A percentile compares a stretch with the other conserved stretches of the same genome.
These are phyloP conservation scores for Lachnellula hyalina DNA, from an alignment of 2,329 filamentous ascomycete genomes.

Conservation along the genomic window DNA sequence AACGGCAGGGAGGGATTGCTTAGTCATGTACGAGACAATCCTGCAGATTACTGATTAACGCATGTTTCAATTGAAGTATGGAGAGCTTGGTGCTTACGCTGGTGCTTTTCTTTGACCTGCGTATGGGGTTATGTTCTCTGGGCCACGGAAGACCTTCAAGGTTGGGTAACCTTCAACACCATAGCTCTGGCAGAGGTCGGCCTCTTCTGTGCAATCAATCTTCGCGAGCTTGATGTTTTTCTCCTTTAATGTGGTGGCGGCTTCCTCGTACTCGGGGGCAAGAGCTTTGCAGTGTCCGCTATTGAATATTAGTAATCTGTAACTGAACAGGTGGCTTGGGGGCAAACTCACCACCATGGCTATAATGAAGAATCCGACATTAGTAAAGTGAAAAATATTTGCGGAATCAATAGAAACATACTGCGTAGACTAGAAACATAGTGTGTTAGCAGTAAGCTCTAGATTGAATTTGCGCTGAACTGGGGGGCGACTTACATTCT, in stretches of 20 bases:
- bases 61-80: not conserved
- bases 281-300: constrained; percentile 95
- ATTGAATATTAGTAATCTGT: constrained; percentile 23
- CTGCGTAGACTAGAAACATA: constrained; percentile 68
- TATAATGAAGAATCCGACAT: constrained; percentile 19
- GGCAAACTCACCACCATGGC: constrained; percentile 33
- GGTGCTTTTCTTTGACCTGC: constrained; percentile 83
- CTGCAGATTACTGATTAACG: constrained; percentile 30
- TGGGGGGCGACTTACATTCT: constrained; percentile 65
- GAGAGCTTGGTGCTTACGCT: constrained; percentile 44
- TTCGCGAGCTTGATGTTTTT: constrained; percentile 82
- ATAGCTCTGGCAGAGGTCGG: constrained; percentile 81
- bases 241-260: constrained; percentile 77
- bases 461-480: not conserved
- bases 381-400: constrained; percentile 21
- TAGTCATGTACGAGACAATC: constrained; percentile 88
- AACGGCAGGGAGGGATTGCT: constrained; percentile 92
- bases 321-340: constrained; percentile 16
- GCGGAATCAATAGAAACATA: constrained; percentile 59
- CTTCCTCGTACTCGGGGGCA: constrained; percentile 84
- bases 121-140: constrained; percentile 77
- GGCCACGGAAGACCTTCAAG: constrained; percentile 95
- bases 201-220: constrained; percentile 92
- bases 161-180: constrained; percentile 98
- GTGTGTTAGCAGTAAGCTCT: constrained; percentile 15